phyloP scores from a whole-genome alignment of 2,329 filamentous ascomycete species.

The Epichloe coenophiala region DNA sequence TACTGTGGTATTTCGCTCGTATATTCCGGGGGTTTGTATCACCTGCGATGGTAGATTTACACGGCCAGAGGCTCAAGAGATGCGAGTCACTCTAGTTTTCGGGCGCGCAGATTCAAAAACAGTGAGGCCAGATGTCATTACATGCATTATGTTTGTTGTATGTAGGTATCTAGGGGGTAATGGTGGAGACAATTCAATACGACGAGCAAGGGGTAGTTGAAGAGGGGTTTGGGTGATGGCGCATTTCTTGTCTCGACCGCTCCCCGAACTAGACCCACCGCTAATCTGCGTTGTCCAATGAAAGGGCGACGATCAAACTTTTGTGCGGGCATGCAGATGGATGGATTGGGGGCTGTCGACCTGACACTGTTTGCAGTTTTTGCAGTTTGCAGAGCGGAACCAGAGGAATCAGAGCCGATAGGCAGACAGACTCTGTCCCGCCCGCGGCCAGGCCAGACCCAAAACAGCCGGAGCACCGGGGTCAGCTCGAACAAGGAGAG shows the following conservation, averaged over 20 bases:
- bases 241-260: constrained; percentile 6
- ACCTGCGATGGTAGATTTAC: neutral
- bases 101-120: neutral
- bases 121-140: too few relatives aligned
- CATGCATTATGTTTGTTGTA: too few relatives aligned
- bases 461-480: neutral
- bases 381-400: neutral
- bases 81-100: neutral
- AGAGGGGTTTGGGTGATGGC: constrained; percentile 4
- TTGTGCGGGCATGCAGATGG: constrained; percentile 7
- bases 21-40: neutral
- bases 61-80: neutral
- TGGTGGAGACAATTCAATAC: too few relatives aligned
- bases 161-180: too few relatives aligned
- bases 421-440: neutral
- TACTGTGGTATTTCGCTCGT: neutral
- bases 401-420: neutral
- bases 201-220: neutral
- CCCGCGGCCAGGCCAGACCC: neutral
- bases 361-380: neutral
- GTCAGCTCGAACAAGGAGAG: neutral
- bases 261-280: constrained; percentile 8
- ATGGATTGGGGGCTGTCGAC: neutral
- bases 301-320: constrained; percentile 22
- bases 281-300: constrained; percentile 18